These are phyloP conservation scores for Symbiodinium pilosum DNA, from an alignment of 73 alveolate species.

Conservation along the genomic window DNA sequence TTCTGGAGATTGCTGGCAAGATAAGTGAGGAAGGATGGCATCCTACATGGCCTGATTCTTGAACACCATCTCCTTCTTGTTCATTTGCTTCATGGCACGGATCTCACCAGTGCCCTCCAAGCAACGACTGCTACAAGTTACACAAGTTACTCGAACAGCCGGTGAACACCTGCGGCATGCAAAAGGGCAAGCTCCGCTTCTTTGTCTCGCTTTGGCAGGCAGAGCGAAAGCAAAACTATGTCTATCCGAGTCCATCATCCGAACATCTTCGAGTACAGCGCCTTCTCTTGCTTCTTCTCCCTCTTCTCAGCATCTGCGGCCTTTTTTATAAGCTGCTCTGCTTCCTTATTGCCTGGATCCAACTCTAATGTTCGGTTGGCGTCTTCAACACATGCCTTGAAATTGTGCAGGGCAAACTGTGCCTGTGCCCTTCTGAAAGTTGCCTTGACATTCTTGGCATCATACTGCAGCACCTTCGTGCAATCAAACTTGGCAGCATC, in stretches of 20 bases:
- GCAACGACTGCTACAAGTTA: not conserved
- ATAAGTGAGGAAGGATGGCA: not conserved
- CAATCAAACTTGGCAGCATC: conserved; percentile 74
- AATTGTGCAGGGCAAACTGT: conserved; percentile 47
- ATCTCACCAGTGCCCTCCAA: conserved; percentile 83
- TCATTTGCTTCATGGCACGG: conserved; percentile 94
- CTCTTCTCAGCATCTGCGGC: conserved; percentile 52
- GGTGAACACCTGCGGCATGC: no score
- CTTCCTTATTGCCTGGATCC: conserved; percentile 76
- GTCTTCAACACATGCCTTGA: conserved; percentile 55
- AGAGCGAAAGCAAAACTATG: no score
- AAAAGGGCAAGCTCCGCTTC: no score
- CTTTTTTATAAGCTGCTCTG: conserved; percentile 12
- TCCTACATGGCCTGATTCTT: conserved; percentile 37
- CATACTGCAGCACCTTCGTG: conserved; percentile 46
- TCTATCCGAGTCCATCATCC: not conserved
- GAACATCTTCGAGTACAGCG: conserved; percentile 86
- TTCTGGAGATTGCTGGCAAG: no score
- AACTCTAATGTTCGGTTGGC: conserved; percentile 35
- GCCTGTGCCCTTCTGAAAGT: conserved; percentile 77
- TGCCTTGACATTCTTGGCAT: conserved; percentile 59
- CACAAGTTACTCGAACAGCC: no score
- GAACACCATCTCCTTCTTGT: conserved; percentile 89
- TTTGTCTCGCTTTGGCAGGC: no score
- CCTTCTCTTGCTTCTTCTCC: conserved; percentile 78